Base-by-base conservation (phyloP, 2,329 filamentous ascomycete genomes). In the Ambrosiella xylebori region DNA sequence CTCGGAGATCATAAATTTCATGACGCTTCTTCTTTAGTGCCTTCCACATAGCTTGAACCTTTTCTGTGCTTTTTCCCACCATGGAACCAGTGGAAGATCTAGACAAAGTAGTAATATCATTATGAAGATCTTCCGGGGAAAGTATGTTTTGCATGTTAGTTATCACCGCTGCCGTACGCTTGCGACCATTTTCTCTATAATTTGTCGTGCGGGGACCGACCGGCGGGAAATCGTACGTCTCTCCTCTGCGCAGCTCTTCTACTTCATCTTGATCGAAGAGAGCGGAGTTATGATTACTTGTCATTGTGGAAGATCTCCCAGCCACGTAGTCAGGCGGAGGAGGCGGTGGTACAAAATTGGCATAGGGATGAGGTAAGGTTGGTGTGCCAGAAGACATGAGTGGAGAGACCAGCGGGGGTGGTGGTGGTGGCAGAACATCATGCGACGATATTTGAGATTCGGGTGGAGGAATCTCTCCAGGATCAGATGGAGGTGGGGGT, bases 201-300 rank as follows among this genome's bases (percentile, higher is more conserved):
- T 36, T 35, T 8, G 38, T 39, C 12, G 37, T 52, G 8, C 49
- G 45, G 8, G 56, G 56, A 2, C 56, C 56, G 7, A 41, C 15
- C 11, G 56, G 56, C 11, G 56, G 56, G 13, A 53, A 57, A 13
- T 45, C 40, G 15, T 57, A 54, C 15, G 38, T 40, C 15, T 57
- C 49, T 19, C 13, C 35, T 41, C 50, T 41, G 7, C 56, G 47
- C 11, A 57, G n/a, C 35, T 57, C 56, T 35, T 57, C 56, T 35
- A 57, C 27, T 52, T 57, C 56, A 37, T 57, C 56, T 12, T 57
- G 49, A 36, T 57, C 56, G 17, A 53, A 57, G 11, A 41, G 17
- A 27, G 17, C 35, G 27, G 39, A 57, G 7, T 41, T 5, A 11
- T 57, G 38, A 15, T 40, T 52, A 3, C 17, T n/a, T 7, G 13